Conservation (phyloP, 306 rosid genomes). For the Inga laurina region DNA sequence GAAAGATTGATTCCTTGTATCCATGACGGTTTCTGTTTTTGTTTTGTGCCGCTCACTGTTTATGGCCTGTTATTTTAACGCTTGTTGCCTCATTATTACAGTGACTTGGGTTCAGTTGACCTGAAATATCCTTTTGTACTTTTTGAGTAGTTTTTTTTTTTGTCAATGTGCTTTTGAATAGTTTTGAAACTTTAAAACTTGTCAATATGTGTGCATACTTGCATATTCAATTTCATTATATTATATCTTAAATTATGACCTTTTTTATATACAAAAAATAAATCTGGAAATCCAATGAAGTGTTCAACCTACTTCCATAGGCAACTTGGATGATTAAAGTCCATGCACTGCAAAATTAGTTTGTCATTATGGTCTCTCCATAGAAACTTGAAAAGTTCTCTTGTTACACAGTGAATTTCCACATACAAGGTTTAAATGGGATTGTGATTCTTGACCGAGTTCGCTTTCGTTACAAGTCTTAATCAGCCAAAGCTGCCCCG, state of each 20-base stretch:
- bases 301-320: background rate
- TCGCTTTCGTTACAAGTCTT: background rate
- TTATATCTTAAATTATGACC: background rate
- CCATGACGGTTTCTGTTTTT: background rate
- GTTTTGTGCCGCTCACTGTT: background rate
- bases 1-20: background rate
- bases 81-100: background rate
- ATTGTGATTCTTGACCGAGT: background rate
- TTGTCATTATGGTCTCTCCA: background rate
- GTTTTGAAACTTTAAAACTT: background rate
- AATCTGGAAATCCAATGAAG: background rate
- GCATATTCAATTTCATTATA: background rate
- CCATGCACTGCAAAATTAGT: background rate
- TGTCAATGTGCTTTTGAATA: background rate
- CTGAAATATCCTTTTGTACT: background rate
- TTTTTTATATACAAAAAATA: background rate
- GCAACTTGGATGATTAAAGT: background rate
- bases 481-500: background rate
- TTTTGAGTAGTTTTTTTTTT: no score
- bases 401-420: background rate
- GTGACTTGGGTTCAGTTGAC: slow-evolving; percentile 3
- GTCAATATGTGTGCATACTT: no score
- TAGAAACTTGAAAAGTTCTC: background rate
- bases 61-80: background rate
- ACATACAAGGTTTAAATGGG: background rate